phyloP scores from a whole-genome alignment of 164 flowering plant genomes.

The Magnolia sinica region DNA sequence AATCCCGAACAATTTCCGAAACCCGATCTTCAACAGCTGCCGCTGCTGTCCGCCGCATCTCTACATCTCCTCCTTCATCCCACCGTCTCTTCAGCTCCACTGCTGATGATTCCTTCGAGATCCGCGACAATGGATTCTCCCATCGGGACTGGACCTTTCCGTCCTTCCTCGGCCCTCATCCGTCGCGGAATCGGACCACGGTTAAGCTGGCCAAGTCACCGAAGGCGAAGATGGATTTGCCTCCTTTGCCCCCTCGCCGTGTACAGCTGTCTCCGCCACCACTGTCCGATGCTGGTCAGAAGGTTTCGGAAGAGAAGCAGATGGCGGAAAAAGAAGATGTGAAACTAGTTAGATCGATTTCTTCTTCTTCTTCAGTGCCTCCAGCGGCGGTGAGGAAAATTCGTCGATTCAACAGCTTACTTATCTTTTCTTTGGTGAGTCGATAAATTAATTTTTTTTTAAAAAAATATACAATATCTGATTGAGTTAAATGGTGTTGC shows the following conservation, averaged over 20 bases:
- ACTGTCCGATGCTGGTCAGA: background rate
- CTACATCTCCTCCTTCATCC: constrained; percentile 27
- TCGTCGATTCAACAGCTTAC: constrained; percentile 18
- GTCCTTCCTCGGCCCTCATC: constrained; percentile 59
- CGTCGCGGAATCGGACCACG: constrained; percentile 30
- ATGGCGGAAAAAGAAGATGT: constrained; percentile 21
- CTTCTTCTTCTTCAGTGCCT: constrained; percentile 11
- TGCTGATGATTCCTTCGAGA: constrained; percentile 4
- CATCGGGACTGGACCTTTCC: constrained; percentile 71
- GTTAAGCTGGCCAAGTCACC: constrained; percentile 26
- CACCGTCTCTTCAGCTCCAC: constrained; percentile 11
- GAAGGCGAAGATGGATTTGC: constrained; percentile 18
- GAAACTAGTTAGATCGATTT: constrained; percentile 22
- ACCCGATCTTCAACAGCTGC: constrained; percentile 28
- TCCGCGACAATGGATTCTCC: constrained; percentile 13
- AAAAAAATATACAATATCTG: background rate
- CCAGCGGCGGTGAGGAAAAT: constrained; percentile 11
- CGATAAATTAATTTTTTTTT: background rate
- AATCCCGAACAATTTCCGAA: constrained; percentile 38
- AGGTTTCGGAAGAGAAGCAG: constrained; percentile 18
- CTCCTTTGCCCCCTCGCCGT: constrained; percentile 28
- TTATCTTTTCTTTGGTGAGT: constrained; percentile 34
- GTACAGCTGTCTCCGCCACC: constrained; percentile 4
- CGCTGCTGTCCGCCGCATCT: constrained; percentile 46
- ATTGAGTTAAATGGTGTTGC: background rate